Base-by-base conservation (phyloP, 2,329 filamentous ascomycete species). In the Pseudogymnoascus sp. region DNA sequence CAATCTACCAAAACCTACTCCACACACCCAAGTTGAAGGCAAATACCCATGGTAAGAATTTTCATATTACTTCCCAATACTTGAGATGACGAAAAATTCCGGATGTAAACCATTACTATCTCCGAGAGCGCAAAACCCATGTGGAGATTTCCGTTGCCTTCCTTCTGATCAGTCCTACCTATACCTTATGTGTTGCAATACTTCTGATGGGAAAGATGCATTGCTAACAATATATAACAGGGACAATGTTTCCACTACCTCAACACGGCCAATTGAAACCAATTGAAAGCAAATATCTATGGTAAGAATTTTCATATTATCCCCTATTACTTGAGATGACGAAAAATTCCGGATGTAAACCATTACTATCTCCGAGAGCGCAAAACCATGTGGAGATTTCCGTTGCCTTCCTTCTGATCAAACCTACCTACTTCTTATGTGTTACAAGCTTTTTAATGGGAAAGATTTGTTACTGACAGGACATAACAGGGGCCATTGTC, bases 401-500 rank as follows among this genome's bases (percentile, higher is more conserved):
- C 92, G 93, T 96, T 97, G 93, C 92, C 93, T 97, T 97, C 93
- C 93, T 97, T 96, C 92, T 97, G 92, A 96, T 87, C 60, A 31
- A 61, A 41, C 34, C 13, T 60, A 51, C 25, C 34, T 41, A 39
- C 16, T 13, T 60, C 7, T 14, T 61, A 61, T 61, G 13, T 43
- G 34, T 61, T 31, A 41, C 13, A 61, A 61, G 36, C n/a, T 21
- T 61, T 25, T 7, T 10, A 23, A 10, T 61, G 3, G 7, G 8
- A 61, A 16, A 19, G 2, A 34, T 19, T 25, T 2, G n/a, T 43
- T 14, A 41, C 60, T 61, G 41, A 61, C 60, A 41, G 21, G 23
- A 41, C 21, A 39, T 25, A 16, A 61, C 8, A 41, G 60, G 21
- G 16, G 5, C 13, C 16, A 41, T n/a, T n/a, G 14, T 31, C 16